Conservation (phyloP, 305 asterid genomes). For the Ajuga reptans region DNA sequence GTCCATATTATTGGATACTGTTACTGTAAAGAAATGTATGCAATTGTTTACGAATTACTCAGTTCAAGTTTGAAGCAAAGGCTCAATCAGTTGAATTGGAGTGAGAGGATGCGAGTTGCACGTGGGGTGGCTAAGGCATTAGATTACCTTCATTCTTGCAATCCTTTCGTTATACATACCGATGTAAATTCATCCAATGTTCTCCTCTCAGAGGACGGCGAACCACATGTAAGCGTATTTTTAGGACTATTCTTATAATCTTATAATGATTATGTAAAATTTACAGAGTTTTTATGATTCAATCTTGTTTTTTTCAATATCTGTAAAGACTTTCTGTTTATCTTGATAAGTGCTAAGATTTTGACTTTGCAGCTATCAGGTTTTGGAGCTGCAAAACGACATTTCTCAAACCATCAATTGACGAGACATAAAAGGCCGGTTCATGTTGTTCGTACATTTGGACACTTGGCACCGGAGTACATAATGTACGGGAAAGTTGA, state of each 20-base stretch:
- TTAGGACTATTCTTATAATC: neutral
- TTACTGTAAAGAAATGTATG: slow-evolving; percentile 39
- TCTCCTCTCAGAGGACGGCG: slow-evolving; percentile 46
- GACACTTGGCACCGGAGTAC: slow-evolving; percentile 82
- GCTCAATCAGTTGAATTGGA: slow-evolving; percentile 48
- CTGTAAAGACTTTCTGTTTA: neutral
- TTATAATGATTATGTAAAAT: neutral
- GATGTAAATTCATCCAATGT: slow-evolving; percentile 63
- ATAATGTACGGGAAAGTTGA: slow-evolving; percentile 76
- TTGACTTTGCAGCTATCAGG: slow-evolving; percentile 48
- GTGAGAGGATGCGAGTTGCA: slow-evolving; percentile 55
- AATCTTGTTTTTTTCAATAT: neutral
- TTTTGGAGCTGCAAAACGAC: slow-evolving; percentile 56
- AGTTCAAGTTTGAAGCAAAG: slow-evolving; percentile 44
- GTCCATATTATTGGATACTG: slow-evolving; percentile 53
- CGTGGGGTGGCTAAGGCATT: slow-evolving; percentile 61
- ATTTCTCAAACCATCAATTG: slow-evolving; percentile 28
- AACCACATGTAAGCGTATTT: slow-evolving; percentile 42
- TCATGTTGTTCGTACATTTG: slow-evolving; percentile 46
- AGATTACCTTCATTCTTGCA: slow-evolving; percentile 53
- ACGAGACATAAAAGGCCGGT: slow-evolving; percentile 31
- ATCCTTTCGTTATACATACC: slow-evolving; percentile 59
- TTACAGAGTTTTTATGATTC: neutral
- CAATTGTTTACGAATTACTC: slow-evolving; percentile 42
- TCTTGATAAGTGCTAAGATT: neutral